A percentile compares a stretch with the other conserved stretches of the same genome.
These are phyloP conservation scores for Lipomyces oligophaga DNA, from an alignment of 805 yeast genomes.

Conservation along the genomic window DNA sequence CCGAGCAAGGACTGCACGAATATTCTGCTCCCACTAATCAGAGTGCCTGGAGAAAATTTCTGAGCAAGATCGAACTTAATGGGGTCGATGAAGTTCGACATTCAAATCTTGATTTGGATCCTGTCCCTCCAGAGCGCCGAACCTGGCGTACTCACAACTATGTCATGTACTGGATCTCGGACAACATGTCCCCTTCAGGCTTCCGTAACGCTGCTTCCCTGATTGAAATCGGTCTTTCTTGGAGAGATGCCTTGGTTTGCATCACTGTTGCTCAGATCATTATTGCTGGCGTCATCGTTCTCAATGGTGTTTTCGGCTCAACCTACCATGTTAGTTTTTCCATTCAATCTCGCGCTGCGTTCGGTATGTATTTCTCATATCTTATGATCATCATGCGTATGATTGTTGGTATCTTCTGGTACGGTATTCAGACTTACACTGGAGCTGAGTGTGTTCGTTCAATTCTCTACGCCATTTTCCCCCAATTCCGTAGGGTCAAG, in stretches of 20 bases:
- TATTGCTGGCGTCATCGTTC: constrained; percentile 63
- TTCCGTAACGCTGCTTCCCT: constrained; percentile 29
- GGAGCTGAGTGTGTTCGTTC: constrained; percentile 79
- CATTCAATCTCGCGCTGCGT: constrained; percentile 71
- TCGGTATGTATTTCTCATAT: constrained; percentile 84
- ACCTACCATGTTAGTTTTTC: constrained; percentile 83
- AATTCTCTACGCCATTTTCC: constrained; percentile 75
- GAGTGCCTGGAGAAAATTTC: constrained; percentile 6
- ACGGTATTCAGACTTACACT: constrained; percentile 78
- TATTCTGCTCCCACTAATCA: too few relatives aligned
- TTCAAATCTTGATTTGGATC: constrained; percentile 24
- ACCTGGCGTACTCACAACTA: constrained; percentile 42
- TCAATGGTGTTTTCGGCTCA: constrained; percentile 73
- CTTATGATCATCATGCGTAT: constrained; percentile 66
- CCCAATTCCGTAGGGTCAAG: constrained; percentile 36
- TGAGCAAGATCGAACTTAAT: constrained; percentile 13
- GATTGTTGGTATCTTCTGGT: constrained; percentile 85
- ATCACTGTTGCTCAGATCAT: constrained; percentile 36
- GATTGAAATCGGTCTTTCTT: constrained; percentile 28
- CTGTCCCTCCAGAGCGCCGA: constrained; percentile 36
- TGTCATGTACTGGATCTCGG: constrained; percentile 25
- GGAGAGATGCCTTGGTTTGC: constrained; percentile 20
- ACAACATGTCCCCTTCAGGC: constrained; percentile 20
- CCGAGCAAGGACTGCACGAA: too few relatives aligned
- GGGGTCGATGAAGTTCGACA: not conserved